Evolutionary conservation across 2,329 filamentous ascomycete genomes (phyloP), one percentile per base, ranked within the genome.

Genomic region (Dactylella cylindrospora): DNA sequence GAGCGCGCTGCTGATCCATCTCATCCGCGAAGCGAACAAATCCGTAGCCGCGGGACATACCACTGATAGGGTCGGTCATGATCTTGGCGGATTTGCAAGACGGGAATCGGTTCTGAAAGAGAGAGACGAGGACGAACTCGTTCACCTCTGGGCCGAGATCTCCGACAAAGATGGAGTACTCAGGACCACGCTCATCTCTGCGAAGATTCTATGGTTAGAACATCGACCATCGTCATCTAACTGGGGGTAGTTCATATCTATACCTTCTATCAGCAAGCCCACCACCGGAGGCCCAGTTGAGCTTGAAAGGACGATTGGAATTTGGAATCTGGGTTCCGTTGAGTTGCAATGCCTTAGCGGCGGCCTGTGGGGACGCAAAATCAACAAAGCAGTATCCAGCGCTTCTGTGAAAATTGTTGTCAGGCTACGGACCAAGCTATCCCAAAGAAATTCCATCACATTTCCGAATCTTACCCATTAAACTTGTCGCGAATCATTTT

Each of bases 401-500:
- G 74, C 96, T 98, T 70, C 89, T 95, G 72, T 44, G 31, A 46
- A 33, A 49, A 25, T 10, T 23, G 13, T 40, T n/a, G 68, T 73
- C 68, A 73, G 72, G 60, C 64, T 45, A 33, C 15, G 31, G 20
- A n/a, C 31, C 28, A 41, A 20, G 13, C 13, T 19, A 44, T 28
- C 22, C 28, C 7, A 36, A 39, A 32, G 10, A 6, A 33, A 66
- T 49, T 55, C 39, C 47, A 41, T 51, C 47, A 70, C 55, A 49
- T 64, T 55, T 71, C 23, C n/a, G 15, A 26, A 19, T 49, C 80
- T 76, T 80, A 95, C 90, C 91, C 93, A 72, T 91, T 96, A 75
- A 95, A 95, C 76, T 96, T 96, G 78, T 98, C 93, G 67, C 93
- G 88, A 71, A 98, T 98, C 81, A 98, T 95, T 82, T 98, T 98